phyloP scores from a whole-genome alignment of 306 rosid genomes.

The Rosa chinensis region DNA sequence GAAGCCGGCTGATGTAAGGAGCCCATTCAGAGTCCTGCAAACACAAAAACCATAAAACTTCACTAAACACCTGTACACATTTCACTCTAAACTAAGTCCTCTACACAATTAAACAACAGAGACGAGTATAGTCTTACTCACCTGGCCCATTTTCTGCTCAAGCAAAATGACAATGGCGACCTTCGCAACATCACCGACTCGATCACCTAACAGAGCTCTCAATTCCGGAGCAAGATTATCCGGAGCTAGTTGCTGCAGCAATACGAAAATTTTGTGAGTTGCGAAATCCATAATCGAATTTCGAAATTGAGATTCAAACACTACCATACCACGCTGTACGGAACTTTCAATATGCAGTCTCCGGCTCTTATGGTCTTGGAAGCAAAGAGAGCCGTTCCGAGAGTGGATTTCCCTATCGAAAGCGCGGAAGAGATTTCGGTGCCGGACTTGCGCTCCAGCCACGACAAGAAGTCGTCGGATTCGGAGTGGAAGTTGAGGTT shows the following conservation, averaged over 20 bases:
- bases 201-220: conserved; percentile 34
- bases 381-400: conserved; percentile 72
- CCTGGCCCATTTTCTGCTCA: conserved; percentile 61
- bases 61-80: background rate
- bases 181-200: conserved; percentile 57
- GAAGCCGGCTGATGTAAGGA: conserved; percentile 66
- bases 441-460: conserved; percentile 67
- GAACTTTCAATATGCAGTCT: conserved; percentile 69
- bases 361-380: conserved; percentile 55
- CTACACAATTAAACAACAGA: background rate
- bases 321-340: conserved; percentile 54
- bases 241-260: conserved; percentile 58
- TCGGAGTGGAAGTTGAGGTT: conserved; percentile 33
- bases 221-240: conserved; percentile 55
- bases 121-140: conserved; percentile 9
- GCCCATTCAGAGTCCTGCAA: conserved; percentile 66
- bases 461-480: conserved; percentile 50
- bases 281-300: background rate
- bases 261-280: background rate
- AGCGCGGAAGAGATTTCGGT: conserved; percentile 52
- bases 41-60: background rate
- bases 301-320: background rate
- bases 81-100: background rate
- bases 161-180: conserved; percentile 54
- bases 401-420: conserved; percentile 50